These are phyloP conservation scores for Corrigiola litoralis DNA, from an alignment of 179 eudicot species.

Conservation along the genomic window DNA sequence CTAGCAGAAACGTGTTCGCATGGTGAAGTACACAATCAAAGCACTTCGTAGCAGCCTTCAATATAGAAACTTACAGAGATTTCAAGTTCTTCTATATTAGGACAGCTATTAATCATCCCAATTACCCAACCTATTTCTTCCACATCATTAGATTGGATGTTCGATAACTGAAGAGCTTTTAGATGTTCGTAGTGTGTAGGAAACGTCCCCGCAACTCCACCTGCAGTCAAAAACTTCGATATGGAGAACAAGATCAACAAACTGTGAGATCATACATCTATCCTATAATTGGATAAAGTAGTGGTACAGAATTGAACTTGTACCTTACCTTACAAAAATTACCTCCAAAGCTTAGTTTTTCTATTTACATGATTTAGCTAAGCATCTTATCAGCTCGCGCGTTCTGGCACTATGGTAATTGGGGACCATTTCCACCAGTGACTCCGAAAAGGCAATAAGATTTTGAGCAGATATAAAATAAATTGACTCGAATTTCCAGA, in stretches of 20 bases:
- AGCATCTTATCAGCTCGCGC: not conserved
- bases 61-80: conserved; percentile 6
- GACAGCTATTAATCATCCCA: conserved; percentile 6
- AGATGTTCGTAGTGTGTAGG: not conserved
- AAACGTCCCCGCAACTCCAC: not conserved
- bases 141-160: not conserved
- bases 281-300: not conserved
- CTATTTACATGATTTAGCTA: not conserved
- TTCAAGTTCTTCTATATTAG: not conserved
- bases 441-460: not conserved
- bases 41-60: too few relatives aligned
- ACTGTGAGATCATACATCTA: not conserved
- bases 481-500: conserved; percentile 1
- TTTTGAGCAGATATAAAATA: not conserved
- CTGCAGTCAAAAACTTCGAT: conserved; percentile 8
- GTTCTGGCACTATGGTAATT: not conserved
- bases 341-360: not conserved
- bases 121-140: not conserved
- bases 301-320: not conserved
- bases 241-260: not conserved
- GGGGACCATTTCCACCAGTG: not conserved
- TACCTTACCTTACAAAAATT: conserved; percentile 5
- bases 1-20: too few relatives aligned
- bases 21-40: too few relatives aligned
- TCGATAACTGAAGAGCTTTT: conserved; percentile 2